Conservation (phyloP, 2,329 filamentous ascomycete species). For the Penicillium sumatraense region DNA sequence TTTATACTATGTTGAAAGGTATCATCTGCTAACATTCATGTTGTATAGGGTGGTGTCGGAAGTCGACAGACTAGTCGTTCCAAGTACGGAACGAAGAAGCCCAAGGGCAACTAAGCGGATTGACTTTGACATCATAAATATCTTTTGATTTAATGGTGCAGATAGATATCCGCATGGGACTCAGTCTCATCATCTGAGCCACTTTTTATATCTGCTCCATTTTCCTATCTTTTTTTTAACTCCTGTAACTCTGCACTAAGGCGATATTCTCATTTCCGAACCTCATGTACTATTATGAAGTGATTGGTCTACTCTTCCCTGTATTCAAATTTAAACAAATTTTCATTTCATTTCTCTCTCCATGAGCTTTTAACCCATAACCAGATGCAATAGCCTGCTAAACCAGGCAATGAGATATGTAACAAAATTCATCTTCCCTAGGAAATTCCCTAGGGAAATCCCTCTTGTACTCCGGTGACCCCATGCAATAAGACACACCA, state of each 20-base stretch:
- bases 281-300: slow-evolving; percentile 25
- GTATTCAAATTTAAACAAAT: not conserved
- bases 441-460: too few species aligned
- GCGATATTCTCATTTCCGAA: slow-evolving; percentile 14
- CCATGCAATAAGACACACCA: slow-evolving; percentile 18
- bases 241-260: slow-evolving; percentile 16
- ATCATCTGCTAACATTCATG: slow-evolving; percentile 31
- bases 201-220: not conserved
- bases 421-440: slow-evolving; percentile 13
- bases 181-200: too few species aligned
- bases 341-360: not conserved
- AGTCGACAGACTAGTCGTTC: slow-evolving; percentile 83
- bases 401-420: slow-evolving; percentile 11
- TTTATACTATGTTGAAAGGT: not conserved
- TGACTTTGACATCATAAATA: not conserved
- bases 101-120: slow-evolving; percentile 70
- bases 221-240: slow-evolving; percentile 1
- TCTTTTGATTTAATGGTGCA: not conserved
- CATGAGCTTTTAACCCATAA: not conserved
- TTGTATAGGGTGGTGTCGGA: slow-evolving; percentile 78
- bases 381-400: slow-evolving; percentile 4
- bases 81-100: slow-evolving; percentile 99
- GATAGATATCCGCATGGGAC: not conserved
- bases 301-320: slow-evolving; percentile 1
- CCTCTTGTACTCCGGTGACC: slow-evolving; percentile 22